phyloP scores from a whole-genome alignment of 352 stramenopile genomes.

The Phytophthora vignae region DNA sequence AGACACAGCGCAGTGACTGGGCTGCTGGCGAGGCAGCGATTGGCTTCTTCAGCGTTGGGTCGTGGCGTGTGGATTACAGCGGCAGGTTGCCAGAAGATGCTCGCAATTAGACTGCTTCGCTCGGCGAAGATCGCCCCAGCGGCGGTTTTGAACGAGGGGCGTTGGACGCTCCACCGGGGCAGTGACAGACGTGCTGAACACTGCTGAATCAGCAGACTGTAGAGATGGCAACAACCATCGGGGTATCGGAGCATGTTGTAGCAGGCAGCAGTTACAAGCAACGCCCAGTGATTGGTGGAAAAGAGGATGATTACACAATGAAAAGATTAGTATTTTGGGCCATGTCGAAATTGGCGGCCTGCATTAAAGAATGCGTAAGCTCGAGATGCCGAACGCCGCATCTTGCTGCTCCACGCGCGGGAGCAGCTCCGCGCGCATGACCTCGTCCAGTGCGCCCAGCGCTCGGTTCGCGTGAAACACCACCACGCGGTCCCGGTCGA shows the following conservation, averaged over 20 bases:
- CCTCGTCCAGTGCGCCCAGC: slow-evolving; percentile 55
- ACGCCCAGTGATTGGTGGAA: slow-evolving; percentile 3
- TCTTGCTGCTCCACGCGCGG: slow-evolving; percentile 49
- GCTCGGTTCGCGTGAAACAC: slow-evolving; percentile 71
- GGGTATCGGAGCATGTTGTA: neutral
- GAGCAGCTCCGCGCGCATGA: slow-evolving; percentile 86
- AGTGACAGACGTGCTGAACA: neutral
- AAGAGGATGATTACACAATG: neutral
- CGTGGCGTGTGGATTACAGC: neutral
- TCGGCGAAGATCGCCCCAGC: neutral
- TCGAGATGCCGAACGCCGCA: slow-evolving; percentile 45
- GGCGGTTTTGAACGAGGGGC: neutral
- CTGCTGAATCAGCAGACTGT: neutral
- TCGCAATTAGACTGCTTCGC: neutral
- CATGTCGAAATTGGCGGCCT: slow-evolving; percentile 16
- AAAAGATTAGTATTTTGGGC: slow-evolving; percentile 5
- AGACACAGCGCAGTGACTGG: slow-evolving; percentile 3
- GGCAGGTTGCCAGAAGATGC: slow-evolving; percentile 9
- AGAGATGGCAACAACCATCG: too few relatives aligned
- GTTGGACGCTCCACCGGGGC: too few relatives aligned
- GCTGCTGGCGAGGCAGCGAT: neutral
- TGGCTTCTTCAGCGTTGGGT: slow-evolving; percentile 4
- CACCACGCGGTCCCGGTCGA: slow-evolving; percentile 71
- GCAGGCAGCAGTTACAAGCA: neutral
- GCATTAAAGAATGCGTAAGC: slow-evolving; percentile 61